phyloP scores from a whole-genome alignment of 345 rosid species.

The Odontarrhena argentea region DNA sequence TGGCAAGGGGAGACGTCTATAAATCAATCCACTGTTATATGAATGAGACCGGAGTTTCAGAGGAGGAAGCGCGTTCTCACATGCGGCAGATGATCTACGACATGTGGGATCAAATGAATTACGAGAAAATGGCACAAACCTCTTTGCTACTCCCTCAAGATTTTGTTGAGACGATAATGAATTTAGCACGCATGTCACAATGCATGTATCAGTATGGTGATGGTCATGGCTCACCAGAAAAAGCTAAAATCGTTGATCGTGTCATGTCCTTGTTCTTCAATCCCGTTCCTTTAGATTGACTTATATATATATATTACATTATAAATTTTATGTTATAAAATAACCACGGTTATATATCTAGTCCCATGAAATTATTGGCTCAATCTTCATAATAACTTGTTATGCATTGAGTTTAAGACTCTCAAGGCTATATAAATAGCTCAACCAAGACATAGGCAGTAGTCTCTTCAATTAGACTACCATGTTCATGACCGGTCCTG shows the following conservation, averaged over 20 bases:
- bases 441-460: too few relatives aligned
- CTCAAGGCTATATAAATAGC: too few relatives aligned
- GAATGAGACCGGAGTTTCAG: constrained; percentile 42
- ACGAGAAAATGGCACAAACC: neutral
- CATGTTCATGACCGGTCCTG: too few relatives aligned
- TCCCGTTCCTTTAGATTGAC: constrained; percentile 31
- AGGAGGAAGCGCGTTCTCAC: constrained; percentile 40
- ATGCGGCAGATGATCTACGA: constrained; percentile 30
- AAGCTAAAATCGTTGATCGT: constrained; percentile 31
- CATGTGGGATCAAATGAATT: constrained; percentile 50
- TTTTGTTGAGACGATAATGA: constrained; percentile 30
- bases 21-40: constrained; percentile 42
- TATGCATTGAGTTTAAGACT: too few relatives aligned
- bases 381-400: too few relatives aligned
- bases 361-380: too few relatives aligned
- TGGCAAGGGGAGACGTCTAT: constrained; percentile 31
- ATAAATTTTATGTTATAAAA: neutral
- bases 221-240: constrained; percentile 40
- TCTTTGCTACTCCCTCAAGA: neutral
- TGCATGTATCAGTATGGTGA: constrained; percentile 47
- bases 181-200: constrained; percentile 42
- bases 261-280: constrained; percentile 31
- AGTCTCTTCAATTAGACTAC: too few relatives aligned
- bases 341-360: neutral
- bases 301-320: neutral